phyloP scores from a whole-genome alignment of 208 protist species.

The Trypanosoma congolense region DNA sequence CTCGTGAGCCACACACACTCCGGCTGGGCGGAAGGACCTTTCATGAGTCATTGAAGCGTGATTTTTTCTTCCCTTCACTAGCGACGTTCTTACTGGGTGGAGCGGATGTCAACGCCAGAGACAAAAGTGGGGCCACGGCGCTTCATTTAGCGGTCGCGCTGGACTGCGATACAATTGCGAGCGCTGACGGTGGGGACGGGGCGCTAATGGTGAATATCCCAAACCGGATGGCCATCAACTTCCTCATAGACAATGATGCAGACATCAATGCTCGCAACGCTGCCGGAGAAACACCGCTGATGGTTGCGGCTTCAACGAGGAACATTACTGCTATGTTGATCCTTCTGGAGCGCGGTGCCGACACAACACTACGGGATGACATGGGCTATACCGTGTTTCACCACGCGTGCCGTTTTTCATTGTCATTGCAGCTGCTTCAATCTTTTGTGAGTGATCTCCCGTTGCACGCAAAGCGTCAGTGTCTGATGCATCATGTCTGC shows the following conservation, averaged over 20 bases:
- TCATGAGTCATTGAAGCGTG: conserved; percentile 41
- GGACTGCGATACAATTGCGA: background rate
- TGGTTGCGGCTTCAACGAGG: conserved; percentile 51
- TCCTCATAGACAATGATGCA: conserved; percentile 74
- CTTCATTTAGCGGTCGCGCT: conserved; percentile 59
- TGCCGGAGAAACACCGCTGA: conserved; percentile 69
- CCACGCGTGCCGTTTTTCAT: conserved; percentile 53
- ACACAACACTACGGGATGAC: conserved; percentile 30
- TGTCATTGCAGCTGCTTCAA: conserved; percentile 47
- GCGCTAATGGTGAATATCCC: conserved; percentile 23
- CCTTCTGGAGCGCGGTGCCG: conserved; percentile 55
- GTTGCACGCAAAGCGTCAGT: conserved; percentile 18
- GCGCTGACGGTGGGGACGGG: conserved; percentile 6
- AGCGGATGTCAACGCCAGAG: conserved; percentile 31
- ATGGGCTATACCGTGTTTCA: conserved; percentile 36
- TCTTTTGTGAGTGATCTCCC: conserved; percentile 37
- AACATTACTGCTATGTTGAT: conserved; percentile 40
- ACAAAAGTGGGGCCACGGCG: conserved; percentile 46
- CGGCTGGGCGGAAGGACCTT: conserved; percentile 36
- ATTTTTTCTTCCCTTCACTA: conserved; percentile 30
- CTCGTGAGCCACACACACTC: conserved; percentile 17
- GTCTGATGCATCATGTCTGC: conserved; percentile 58
- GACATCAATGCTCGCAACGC: conserved; percentile 44
- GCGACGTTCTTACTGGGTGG: conserved; percentile 56
- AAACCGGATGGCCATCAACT: conserved; percentile 52